A percentile compares a stretch with the other conserved stretches of the same genome.
Evolutionary conservation across 129 eudicot genomes (phyloP).

Genomic region (Calendula officinalis): DNA sequence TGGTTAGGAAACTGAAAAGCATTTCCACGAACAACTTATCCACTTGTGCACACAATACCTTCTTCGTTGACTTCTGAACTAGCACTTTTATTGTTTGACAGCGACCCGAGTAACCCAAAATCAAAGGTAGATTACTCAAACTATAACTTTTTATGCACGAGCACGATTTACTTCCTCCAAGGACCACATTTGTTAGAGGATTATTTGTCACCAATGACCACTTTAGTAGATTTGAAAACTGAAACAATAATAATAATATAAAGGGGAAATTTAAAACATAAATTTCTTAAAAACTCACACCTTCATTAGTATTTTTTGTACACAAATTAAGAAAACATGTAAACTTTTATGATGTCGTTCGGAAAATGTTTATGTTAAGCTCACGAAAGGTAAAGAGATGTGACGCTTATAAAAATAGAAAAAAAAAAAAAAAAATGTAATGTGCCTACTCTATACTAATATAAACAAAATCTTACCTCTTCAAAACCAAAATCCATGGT

Average conservation of each 20-base stretch:
- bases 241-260: conserved; percentile 6
- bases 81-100: conserved; percentile 27
- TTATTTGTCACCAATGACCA: conserved; percentile 30
- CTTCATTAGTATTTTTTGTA: too few species aligned
- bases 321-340: too few species aligned
- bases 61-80: conserved; percentile 36
- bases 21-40: conserved; percentile 41
- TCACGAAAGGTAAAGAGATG: too few species aligned
- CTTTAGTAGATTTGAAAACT: conserved; percentile 34
- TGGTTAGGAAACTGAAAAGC: conserved; percentile 39
- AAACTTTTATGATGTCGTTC: too few species aligned
- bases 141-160: conserved; percentile 5
- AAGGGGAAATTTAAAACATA: too few species aligned
- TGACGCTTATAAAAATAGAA: too few species aligned
- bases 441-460: too few species aligned
- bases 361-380: too few species aligned
- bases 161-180: conserved; percentile 16
- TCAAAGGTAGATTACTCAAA: neutral
- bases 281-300: too few species aligned
- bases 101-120: neutral
- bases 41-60: conserved; percentile 40
- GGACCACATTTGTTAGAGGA: conserved; percentile 35
- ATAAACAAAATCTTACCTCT: conserved; percentile 21
- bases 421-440: too few species aligned
- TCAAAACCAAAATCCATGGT: conserved; percentile 21